phyloP scores from a whole-genome alignment of 2,329 filamentous ascomycete species.

The Aspergillus sp. region DNA sequence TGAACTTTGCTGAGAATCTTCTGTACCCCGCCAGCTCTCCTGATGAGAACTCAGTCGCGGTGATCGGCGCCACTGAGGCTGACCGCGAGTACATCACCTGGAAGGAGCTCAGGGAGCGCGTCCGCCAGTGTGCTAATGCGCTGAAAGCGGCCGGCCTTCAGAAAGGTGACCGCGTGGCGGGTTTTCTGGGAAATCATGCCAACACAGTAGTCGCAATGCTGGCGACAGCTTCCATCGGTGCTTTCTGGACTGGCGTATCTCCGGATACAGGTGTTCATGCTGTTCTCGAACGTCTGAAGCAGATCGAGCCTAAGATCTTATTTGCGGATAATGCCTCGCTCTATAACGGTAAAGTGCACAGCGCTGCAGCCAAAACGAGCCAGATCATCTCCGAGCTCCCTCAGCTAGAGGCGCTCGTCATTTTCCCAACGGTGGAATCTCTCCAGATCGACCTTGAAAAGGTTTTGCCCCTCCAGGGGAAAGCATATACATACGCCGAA shows the following conservation, averaged over 20 bases:
- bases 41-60: constrained; percentile 62
- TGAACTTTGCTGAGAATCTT: constrained; percentile 96
- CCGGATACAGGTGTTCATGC: constrained; percentile 91
- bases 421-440: constrained; percentile 66
- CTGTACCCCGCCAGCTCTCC: constrained; percentile 68
- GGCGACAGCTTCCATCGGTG: constrained; percentile 76
- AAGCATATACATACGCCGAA: constrained; percentile 41
- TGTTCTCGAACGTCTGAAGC: constrained; percentile 80
- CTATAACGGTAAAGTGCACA: constrained; percentile 89
- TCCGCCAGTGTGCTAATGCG: constrained; percentile 70
- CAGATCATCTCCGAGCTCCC: constrained; percentile 70
- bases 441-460: constrained; percentile 36
- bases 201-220: constrained; percentile 88
- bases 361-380: constrained; percentile 74
- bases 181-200: constrained; percentile 85
- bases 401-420: constrained; percentile 67
- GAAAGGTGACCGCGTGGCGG: constrained; percentile 62
- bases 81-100: constrained; percentile 68
- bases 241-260: constrained; percentile 89
- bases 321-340: constrained; percentile 85
- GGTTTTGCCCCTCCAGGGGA: constrained; percentile 37
- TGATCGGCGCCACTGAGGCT: constrained; percentile 80
- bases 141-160: constrained; percentile 67
- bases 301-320: constrained; percentile 79
- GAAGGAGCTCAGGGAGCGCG: constrained; percentile 75